Evolutionary conservation across 768 basidiomycete species (phyloP).

Genomic region (Cubamyces sp.): DNA sequence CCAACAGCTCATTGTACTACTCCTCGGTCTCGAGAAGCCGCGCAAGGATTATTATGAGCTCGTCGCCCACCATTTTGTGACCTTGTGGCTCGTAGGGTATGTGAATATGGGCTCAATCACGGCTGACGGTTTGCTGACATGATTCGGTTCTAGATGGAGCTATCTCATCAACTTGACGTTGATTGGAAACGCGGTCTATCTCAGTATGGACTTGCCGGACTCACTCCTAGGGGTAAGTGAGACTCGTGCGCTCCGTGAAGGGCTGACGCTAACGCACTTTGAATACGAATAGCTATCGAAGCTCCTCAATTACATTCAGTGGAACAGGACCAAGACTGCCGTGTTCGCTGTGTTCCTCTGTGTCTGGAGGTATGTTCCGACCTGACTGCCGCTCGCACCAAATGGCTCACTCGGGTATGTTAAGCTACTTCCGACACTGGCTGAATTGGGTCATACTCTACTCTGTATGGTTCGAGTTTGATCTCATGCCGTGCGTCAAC

Average conservation of each 20-base stretch:
- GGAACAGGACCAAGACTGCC: slow-evolving; percentile 61
- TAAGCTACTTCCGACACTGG: slow-evolving; percentile 92
- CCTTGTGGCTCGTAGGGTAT: slow-evolving; percentile 92
- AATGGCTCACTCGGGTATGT: background rate
- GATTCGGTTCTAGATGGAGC: slow-evolving; percentile 64
- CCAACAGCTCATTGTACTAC: slow-evolving; percentile 87
- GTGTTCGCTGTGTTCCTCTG: slow-evolving; percentile 67
- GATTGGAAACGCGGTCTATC: slow-evolving; percentile 90
- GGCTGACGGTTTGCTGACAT: background rate
- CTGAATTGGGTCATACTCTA: slow-evolving; percentile 84
- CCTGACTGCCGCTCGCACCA: background rate
- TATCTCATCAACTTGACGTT: slow-evolving; percentile 78
- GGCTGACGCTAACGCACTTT: background rate
- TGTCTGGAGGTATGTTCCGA: slow-evolving; percentile 76
- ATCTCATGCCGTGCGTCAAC: slow-evolving; percentile 71
- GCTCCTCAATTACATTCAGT: slow-evolving; percentile 83
- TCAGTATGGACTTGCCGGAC: slow-evolving; percentile 98
- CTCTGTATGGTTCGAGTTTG: slow-evolving; percentile 83
- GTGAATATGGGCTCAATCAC: slow-evolving; percentile 24
- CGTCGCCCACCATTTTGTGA: slow-evolving; percentile 89
- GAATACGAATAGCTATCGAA: slow-evolving; percentile 66
- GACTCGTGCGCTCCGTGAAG: background rate
- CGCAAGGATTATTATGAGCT: slow-evolving; percentile 90
- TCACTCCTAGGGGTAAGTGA: slow-evolving; percentile 76
- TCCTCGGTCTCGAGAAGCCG: slow-evolving; percentile 89